phyloP scores from a whole-genome alignment of 2,329 filamentous ascomycete species.

The Thelonectria blattea region DNA sequence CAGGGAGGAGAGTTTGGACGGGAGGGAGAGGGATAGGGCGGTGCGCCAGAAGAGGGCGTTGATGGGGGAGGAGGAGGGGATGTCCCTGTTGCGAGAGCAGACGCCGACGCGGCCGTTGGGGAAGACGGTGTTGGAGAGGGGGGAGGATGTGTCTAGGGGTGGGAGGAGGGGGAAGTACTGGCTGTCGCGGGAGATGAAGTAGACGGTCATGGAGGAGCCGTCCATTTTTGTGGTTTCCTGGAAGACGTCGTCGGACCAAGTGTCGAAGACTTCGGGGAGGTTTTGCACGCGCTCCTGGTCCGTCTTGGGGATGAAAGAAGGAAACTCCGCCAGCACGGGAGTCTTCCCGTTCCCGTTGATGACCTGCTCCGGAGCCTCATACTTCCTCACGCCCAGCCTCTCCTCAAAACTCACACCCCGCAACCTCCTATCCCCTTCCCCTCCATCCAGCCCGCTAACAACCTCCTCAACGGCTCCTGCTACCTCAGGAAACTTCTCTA shows the following conservation, averaged over 20 bases:
- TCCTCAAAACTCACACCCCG: conserved; percentile 29
- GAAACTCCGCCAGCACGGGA: conserved; percentile 25
- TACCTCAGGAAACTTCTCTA: conserved; percentile 30
- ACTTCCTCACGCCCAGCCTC: conserved; percentile 29
- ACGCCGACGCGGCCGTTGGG: conserved; percentile 25
- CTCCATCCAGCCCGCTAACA: neutral
- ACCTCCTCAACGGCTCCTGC: neutral
- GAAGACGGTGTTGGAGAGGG: neutral
- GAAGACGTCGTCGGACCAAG: conserved; percentile 35
- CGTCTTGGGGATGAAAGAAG: conserved; percentile 30
- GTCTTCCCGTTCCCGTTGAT: neutral
- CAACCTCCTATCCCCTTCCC: conserved; percentile 14
- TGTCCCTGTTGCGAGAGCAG: conserved; percentile 33
- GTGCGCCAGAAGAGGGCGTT: conserved; percentile 27
- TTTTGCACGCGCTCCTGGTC: conserved; percentile 37
- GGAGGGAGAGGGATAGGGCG: conserved; percentile 19
- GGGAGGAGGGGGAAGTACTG: conserved; percentile 28
- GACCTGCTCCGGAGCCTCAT: conserved; percentile 14
- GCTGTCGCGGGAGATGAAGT: conserved; percentile 41
- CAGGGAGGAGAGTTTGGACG: conserved; percentile 15
- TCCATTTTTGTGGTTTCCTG: conserved; percentile 50
- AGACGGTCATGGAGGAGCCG: conserved; percentile 46
- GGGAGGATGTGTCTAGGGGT: neutral
- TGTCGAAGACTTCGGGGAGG: conserved; percentile 24
- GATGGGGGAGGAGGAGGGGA: conserved; percentile 22